phyloP scores from a whole-genome alignment of 1,284 basidiomycete genomes.

The Cryptococcus amylolentus region DNA sequence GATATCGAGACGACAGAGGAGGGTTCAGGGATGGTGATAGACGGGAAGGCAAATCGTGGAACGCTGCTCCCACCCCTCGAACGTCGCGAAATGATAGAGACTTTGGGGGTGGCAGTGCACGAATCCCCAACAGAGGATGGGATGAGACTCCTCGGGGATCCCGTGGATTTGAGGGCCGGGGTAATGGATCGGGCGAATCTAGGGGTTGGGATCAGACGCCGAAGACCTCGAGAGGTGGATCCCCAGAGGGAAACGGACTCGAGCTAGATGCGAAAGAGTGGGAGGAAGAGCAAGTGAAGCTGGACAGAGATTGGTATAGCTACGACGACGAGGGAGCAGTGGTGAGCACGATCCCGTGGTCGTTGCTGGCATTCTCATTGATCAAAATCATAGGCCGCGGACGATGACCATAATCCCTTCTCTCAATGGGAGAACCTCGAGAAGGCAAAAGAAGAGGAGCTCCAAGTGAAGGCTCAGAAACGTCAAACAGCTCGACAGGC shows the following conservation, averaged over 20 bases:
- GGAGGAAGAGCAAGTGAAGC: constrained; percentile 85
- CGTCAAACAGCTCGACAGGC: constrained; percentile 87
- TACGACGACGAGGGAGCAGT: constrained; percentile 80
- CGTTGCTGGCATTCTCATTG: background rate
- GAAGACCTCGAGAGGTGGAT: constrained; percentile 55
- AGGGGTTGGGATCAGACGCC: constrained; percentile 79
- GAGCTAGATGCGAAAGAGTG: constrained; percentile 65
- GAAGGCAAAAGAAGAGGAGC: constrained; percentile 67
- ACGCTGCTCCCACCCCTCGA: constrained; percentile 60
- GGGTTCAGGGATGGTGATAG: constrained; percentile 10
- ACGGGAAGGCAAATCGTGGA: constrained; percentile 40
- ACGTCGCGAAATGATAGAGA: constrained; percentile 58
- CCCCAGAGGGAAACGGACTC: constrained; percentile 51
- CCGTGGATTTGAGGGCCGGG: constrained; percentile 31
- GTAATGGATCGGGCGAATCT: constrained; percentile 18
- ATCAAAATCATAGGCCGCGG: constrained; percentile 55
- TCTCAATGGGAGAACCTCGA: constrained; percentile 84
- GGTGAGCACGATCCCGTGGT: constrained; percentile 45
- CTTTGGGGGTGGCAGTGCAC: constrained; percentile 76
- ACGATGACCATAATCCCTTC: constrained; percentile 89
- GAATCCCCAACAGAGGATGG: constrained; percentile 84
- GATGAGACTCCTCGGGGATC: constrained; percentile 75
- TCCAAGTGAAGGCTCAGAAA: constrained; percentile 75
- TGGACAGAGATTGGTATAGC: constrained; percentile 93
- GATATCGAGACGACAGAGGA: constrained; percentile 8